Evolutionary conservation across 352 stramenopile species (phyloP), one percentile per base, ranked within the genome.

Genomic region (Globisporangium recalcitrans): DNA sequence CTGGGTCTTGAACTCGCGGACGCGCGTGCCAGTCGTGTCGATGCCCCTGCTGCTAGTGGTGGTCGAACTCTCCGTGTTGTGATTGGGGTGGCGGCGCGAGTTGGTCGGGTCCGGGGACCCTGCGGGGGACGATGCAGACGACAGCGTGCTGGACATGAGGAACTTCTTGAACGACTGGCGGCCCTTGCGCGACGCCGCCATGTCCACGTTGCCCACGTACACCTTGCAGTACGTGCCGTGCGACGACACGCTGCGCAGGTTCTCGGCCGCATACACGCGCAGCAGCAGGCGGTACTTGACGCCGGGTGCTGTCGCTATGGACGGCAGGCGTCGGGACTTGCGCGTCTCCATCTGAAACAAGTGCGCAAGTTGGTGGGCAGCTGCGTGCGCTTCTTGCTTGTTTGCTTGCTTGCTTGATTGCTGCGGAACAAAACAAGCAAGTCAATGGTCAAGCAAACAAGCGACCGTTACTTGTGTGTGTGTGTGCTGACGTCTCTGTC

Each of bases 191-290:
- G 53, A 60, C 44, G 36, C 58, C 16, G 79, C 68, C 68, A 86
- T 80, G 42, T 87, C 83, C 16, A 61, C 68, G 29, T 70, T 64
- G n/a, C 73, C 77, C 16, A 92, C 69, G 60, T 85, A 87, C 46
- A 90, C 34, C 44, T 89, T 89, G 64, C 81, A 90, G 73, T 88
- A 90, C 4, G 74, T 82, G 27, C 83, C 83, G 10, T 88, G 72
- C n/a, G 71, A 86, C 40, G 80, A 85, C 54, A 89, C 79, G 52
- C 83, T 72, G 29, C 72, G 77, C 34, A 92, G 67, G 13, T 70
- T 69, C 58, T 90, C 79, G 47, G 79, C 83, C 42, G 75, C 68
- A 40, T 88, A 77, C 31, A 92, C 75, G 48, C 83, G 80, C 53
- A 92, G 70, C 29, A 92, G 68, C 52, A 92, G 69, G 13, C 83